A percentile compares a stretch with the other conserved stretches of the same genome.
phyloP scores from a whole-genome alignment of 2,329 filamentous ascomycete genomes.

The Aspergillus spinulosporus region DNA sequence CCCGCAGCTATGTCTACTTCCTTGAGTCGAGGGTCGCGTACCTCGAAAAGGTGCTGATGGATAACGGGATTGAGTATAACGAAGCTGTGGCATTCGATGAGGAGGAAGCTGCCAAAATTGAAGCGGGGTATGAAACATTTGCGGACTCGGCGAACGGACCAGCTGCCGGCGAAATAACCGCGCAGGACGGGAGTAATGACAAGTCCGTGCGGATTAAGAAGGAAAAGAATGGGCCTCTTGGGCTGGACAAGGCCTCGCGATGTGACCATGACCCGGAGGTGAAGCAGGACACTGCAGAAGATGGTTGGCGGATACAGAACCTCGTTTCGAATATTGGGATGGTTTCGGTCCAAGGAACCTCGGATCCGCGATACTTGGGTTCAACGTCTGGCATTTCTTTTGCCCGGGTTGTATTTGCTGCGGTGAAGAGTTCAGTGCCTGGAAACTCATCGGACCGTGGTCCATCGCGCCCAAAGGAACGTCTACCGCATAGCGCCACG shows the following conservation, averaged over 20 bases:
- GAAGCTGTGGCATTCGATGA: slow-evolving; percentile 68
- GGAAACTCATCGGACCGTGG: slow-evolving; percentile 62
- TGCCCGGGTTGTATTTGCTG: slow-evolving; percentile 88
- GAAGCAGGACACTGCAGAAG: slow-evolving; percentile 51
- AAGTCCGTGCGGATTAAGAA: slow-evolving; percentile 23
- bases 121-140: slow-evolving; percentile 29
- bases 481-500: slow-evolving; percentile 51
- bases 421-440: slow-evolving; percentile 74
- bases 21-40: slow-evolving; percentile 83
- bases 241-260: slow-evolving; percentile 22
- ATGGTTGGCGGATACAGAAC: slow-evolving; percentile 63
- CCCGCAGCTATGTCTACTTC: slow-evolving; percentile 90
- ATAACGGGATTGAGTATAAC: slow-evolving; percentile 70
- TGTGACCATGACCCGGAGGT: slow-evolving; percentile 28
- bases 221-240: slow-evolving; percentile 24
- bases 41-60: slow-evolving; percentile 72
- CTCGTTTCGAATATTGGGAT: slow-evolving; percentile 70
- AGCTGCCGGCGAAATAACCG: slow-evolving; percentile 17
- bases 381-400: slow-evolving; percentile 91
- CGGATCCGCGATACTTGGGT: slow-evolving; percentile 77
- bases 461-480: slow-evolving; percentile 60
- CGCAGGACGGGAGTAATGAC: slow-evolving; percentile 17
- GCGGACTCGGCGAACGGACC: slow-evolving; percentile 21
- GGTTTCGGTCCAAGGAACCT: slow-evolving; percentile 74
- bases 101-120: slow-evolving; percentile 37